Conservation (phyloP, 2,329 filamentous ascomycete genomes). For the Alternaria consortialis region DNA sequence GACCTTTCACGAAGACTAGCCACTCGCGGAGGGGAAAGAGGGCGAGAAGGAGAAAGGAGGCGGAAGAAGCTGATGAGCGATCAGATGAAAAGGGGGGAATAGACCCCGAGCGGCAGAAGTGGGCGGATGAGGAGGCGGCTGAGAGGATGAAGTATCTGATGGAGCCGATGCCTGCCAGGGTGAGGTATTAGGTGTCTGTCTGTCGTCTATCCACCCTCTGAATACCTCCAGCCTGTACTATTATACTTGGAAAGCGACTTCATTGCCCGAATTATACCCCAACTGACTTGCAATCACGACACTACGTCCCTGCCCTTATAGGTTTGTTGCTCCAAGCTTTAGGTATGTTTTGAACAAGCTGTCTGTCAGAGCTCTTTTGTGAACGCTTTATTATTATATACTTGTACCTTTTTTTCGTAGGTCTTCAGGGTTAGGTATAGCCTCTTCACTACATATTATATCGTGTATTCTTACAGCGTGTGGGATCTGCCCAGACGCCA, state of each 20-base stretch:
- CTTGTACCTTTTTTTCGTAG: too few relatives aligned
- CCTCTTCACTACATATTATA: too few relatives aligned
- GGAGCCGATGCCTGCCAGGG: not conserved
- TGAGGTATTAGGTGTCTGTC: not conserved
- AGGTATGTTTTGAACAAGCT: not conserved
- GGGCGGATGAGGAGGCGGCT: not conserved
- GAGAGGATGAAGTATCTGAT: not conserved
- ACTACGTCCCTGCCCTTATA: not conserved
- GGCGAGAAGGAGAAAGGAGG: not conserved
- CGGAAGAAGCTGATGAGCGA: not conserved
- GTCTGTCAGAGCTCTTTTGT: too few relatives aligned
- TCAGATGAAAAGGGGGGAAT: not conserved
- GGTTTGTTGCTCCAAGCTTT: not conserved
- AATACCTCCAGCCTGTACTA: not conserved
- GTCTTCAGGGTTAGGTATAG: too few relatives aligned
- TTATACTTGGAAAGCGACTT: not conserved
- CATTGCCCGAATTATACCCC: not conserved
- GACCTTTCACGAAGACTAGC: not conserved
- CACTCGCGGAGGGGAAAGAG: not conserved
- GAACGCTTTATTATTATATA: too few relatives aligned
- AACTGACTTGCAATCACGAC: not conserved
- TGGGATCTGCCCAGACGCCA: too few relatives aligned
- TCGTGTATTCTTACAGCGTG: too few relatives aligned
- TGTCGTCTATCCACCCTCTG: too few relatives aligned
- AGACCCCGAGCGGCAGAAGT: not conserved